A percentile compares a stretch with the other conserved stretches of the same genome.
phyloP scores from a whole-genome alignment of 2,329 filamentous ascomycete species.

The Pyrenophora teres region DNA sequence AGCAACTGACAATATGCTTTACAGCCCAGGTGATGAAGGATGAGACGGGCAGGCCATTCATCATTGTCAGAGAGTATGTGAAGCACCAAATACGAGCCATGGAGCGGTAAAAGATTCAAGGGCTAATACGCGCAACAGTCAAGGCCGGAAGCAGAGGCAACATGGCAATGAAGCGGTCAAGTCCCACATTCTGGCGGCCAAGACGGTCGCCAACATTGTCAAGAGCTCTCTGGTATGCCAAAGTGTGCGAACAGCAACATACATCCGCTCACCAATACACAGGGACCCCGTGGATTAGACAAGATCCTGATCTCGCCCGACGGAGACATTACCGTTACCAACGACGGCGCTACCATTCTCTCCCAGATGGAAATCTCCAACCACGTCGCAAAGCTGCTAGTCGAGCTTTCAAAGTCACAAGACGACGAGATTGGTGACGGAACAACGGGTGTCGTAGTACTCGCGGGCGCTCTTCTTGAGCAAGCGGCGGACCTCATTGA shows the following conservation, averaged over 20 bases:
- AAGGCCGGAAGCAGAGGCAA: constrained; percentile 96
- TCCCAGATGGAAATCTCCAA: constrained; percentile 98
- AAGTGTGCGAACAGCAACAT: background rate
- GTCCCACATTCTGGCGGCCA: constrained; percentile 94
- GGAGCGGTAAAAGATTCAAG: constrained; percentile 12
- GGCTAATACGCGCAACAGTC: constrained; percentile 60
- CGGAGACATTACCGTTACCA: constrained; percentile 98
- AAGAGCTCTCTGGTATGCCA: constrained; percentile 80
- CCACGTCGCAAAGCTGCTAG: constrained; percentile 94
- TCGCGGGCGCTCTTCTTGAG: constrained; percentile 92
- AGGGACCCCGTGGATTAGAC: constrained; percentile 91
- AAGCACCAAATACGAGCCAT: background rate
- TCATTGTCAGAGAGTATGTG: constrained; percentile 93
- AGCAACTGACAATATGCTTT: constrained; percentile 31
- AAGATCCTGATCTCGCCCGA: constrained; percentile 99
- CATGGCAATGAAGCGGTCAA: constrained; percentile 98
- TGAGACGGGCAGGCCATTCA: constrained; percentile 96
- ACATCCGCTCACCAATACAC: constrained; percentile 17
- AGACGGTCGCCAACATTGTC: constrained; percentile 95
- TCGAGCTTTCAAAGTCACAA: constrained; percentile 97
- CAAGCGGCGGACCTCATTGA: constrained; percentile 98
- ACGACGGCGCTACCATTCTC: constrained; percentile 97
- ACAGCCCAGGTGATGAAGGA: constrained; percentile 84
- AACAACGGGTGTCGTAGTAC: constrained; percentile 94
- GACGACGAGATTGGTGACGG: constrained; percentile 99